Evolutionary conservation across 2,329 filamentous ascomycete species (phyloP), one percentile per base, ranked within the genome.

Genomic region (Gliomastix tumulicola): DNA sequence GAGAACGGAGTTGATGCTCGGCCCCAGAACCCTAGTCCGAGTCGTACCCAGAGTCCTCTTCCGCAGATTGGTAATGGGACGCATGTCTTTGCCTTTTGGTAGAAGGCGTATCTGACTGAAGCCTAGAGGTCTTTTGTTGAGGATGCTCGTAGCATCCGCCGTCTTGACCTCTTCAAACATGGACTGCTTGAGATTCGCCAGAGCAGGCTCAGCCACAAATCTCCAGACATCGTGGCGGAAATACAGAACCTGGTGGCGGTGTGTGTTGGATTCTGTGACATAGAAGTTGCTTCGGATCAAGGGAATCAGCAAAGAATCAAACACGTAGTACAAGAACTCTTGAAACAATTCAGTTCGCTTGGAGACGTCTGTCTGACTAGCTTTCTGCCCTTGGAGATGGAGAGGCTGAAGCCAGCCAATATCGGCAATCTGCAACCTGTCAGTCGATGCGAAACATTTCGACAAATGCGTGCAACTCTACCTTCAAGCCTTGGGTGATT

Each of bases 151-250:
- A 1, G 80, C 80, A 9, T 71, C 65, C 0, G 68, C 65, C 1
- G 69, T 51, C 30, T 72, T 76, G 28, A 96, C 63, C 48, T 92
- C 84, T 45, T 92, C 83, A 44, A 96, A 87, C 74, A 94, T 88
- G 8, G 64, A 71, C 3, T 63, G 47, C 51, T 84, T 92, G 17
- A 97, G 62, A 1, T 63, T 63, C 2, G 68, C 57, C 53, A 96
- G 65, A 1, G 82, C 77, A 7, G 88, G 84, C 47, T 89, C 81
- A 3, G 82, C 78, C 22, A 97, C 59, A 28, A 71, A 71, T 35
- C 76, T 78, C 92, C 92, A 98, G 9, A 92, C 70, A 57, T 98
- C 92, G 45, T 98, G 92, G 5, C 90, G 84, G 54, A 96, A 97
- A 61, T 88, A 98, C 57, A 94, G 95, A 1, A 97, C 63, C 20